phyloP scores from a whole-genome alignment of 2,329 filamentous ascomycete genomes.

The Amesomyces nigricolor region DNA sequence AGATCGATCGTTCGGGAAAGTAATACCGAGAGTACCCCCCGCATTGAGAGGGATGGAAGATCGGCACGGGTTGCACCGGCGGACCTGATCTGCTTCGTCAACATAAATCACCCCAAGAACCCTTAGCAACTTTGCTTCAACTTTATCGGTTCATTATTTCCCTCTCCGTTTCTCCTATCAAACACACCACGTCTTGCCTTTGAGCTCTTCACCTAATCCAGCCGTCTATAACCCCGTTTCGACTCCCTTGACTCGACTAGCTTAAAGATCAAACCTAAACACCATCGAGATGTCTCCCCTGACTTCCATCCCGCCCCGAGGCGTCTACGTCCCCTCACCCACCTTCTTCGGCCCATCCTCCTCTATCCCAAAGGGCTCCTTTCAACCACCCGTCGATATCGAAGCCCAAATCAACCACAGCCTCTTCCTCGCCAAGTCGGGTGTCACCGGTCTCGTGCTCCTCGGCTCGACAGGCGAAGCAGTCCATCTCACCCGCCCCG shows the following conservation, averaged over 20 bases:
- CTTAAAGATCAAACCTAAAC: background rate
- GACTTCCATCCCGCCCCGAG: constrained; percentile 46
- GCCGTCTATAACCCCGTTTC: too few relatives aligned
- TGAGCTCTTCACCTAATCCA: too few relatives aligned
- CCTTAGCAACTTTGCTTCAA: too few relatives aligned
- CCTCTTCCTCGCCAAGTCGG: constrained; percentile 54
- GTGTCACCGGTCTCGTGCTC: constrained; percentile 56
- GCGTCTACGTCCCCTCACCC: constrained; percentile 56
- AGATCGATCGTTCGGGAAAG: constrained; percentile 1
- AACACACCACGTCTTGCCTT: too few relatives aligned
- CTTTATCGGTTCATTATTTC: too few relatives aligned
- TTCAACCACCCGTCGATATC: constrained; percentile 50
- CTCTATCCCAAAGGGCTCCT: constrained; percentile 34
- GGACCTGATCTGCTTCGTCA: too few relatives aligned
- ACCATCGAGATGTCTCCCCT: constrained; percentile 45
- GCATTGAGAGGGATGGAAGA: background rate
- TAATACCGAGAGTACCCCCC: constrained; percentile 9
- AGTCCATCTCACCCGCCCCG: constrained; percentile 54
- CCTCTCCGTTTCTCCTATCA: too few relatives aligned
- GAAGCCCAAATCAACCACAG: constrained; percentile 53
- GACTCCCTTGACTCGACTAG: too few relatives aligned
- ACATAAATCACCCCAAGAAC: too few relatives aligned
- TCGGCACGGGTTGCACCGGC: background rate
- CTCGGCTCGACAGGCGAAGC: constrained; percentile 61
- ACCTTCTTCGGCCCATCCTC: constrained; percentile 55